Percentiles rank a stretch among this genome's conserved stretches.
These are phyloP conservation scores for Mycosphaerella sp. DNA, from an alignment of 2,329 filamentous ascomycete genomes.

Conservation along the genomic window DNA sequence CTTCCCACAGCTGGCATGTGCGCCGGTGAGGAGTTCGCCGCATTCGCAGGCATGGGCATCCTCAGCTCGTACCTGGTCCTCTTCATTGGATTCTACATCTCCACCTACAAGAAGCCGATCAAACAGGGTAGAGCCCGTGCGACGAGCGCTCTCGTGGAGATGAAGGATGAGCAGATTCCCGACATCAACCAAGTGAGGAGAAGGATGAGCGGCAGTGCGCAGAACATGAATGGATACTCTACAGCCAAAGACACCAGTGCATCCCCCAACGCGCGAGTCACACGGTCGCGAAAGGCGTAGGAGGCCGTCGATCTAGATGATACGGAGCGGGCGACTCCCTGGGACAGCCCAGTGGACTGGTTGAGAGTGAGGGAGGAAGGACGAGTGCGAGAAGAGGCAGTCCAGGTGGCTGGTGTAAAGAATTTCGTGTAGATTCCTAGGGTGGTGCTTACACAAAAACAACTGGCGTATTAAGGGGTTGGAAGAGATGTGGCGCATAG, in stretches of 20 bases:
- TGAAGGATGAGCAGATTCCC: slow-evolving; percentile 64
- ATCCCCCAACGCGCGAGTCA: slow-evolving; percentile 54
- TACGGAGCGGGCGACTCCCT: slow-evolving; percentile 20
- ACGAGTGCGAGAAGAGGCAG: slow-evolving; percentile 1
- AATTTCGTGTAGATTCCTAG: slow-evolving; percentile 10
- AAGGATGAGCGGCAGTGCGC: slow-evolving; percentile 43
- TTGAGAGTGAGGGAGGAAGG: slow-evolving; percentile 2
- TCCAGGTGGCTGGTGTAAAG: background rate
- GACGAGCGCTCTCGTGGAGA: slow-evolving; percentile 79
- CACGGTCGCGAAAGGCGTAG: slow-evolving; percentile 66
- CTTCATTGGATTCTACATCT: slow-evolving; percentile 98
- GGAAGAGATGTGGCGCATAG: slow-evolving; percentile 2
- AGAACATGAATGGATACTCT: slow-evolving; percentile 26
- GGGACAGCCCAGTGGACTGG: slow-evolving; percentile 1
- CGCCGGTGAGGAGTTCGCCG: slow-evolving; percentile 94
- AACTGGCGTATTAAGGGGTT: slow-evolving; percentile 2
- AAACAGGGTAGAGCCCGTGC: slow-evolving; percentile 68
- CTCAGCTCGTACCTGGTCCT: slow-evolving; percentile 92
- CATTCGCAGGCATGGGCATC: slow-evolving; percentile 84
- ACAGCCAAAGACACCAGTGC: slow-evolving; percentile 38
- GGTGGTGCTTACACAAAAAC: background rate
- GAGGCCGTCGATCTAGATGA: slow-evolving; percentile 18
- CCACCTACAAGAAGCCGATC: slow-evolving; percentile 85
- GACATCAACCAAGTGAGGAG: slow-evolving; percentile 48
- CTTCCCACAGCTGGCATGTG: slow-evolving; percentile 80